Conservation (phyloP, 2,329 filamentous ascomycete species). For the Graphilbum fragrans region DNA sequence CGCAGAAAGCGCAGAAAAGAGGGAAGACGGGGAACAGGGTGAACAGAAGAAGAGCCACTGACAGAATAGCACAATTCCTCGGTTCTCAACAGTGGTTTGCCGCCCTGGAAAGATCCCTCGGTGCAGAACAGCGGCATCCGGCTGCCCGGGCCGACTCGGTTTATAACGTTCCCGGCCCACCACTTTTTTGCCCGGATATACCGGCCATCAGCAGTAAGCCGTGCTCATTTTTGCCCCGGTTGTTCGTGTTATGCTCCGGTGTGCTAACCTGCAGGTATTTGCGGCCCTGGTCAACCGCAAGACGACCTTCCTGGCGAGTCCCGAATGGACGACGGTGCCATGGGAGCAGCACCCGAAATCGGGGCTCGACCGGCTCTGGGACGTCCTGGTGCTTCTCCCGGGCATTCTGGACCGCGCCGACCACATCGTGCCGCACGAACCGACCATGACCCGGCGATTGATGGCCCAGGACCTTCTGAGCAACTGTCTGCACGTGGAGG, state of each 20-base stretch:
- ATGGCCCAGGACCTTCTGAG: constrained; percentile 35
- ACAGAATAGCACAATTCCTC: constrained; percentile 31
- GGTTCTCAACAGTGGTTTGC: constrained; percentile 18
- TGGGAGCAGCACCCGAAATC: constrained; percentile 41
- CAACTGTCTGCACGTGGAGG: constrained; percentile 34
- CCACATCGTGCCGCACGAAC: constrained; percentile 23
- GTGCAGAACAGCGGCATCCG: constrained; percentile 23
- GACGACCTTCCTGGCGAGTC: constrained; percentile 35
- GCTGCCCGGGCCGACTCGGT: constrained; percentile 31
- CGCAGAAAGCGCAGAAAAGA: not conserved
- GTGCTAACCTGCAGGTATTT: constrained; percentile 21
- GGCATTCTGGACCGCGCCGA: constrained; percentile 33
- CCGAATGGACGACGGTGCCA: constrained; percentile 38
- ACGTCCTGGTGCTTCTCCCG: constrained; percentile 35
- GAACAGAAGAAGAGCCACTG: not conserved
- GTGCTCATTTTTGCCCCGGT: constrained; percentile 7
- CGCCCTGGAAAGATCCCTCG: constrained; percentile 24
- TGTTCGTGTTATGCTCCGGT: not conserved
- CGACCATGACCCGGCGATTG: constrained; percentile 27
- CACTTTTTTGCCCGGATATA: constrained; percentile 46
- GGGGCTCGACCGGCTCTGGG: constrained; percentile 37
- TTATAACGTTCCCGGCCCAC: constrained; percentile 39
- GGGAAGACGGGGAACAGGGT: not conserved
- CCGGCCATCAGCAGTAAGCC: constrained; percentile 39
- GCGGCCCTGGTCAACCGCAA: constrained; percentile 36